Base-by-base conservation (phyloP, 352 stramenopile species). In the Elongisporangium undulatum region DNA sequence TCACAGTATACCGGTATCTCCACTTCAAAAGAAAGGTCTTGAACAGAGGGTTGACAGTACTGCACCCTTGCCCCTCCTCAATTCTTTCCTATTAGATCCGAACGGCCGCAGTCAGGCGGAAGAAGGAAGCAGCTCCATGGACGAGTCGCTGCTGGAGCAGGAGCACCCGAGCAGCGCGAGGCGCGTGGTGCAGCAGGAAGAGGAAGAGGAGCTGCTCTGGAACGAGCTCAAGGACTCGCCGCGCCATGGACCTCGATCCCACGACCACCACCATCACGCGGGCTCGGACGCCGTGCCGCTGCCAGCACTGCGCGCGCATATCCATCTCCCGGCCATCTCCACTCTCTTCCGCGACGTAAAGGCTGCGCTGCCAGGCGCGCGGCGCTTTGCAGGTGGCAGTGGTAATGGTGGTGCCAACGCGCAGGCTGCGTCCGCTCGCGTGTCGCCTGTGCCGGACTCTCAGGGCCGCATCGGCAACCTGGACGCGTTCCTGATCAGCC, bases 401-500 rank as follows among this genome's bases (percentile, higher is more conserved):
- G n/a, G 53, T 20, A 61, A 29, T 26, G 21, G 17, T 15, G 26
- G 17, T 15, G 26, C 53, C 0, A n/a, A 20, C 17, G n/a, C 34
- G 16, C 21, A 26, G 22, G 6, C 15, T 38, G 19, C 20, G 1
- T 49, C 7, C 20, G 55, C 49, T 4, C 65, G 63, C 5, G 59
- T 72, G 6, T 86, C 75, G 2, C 79, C 77, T 51, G 84, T 79
- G 0, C 86, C 86, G 9, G 82, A 95, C 52, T 62, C 75, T 15
- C 71, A 82, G 55, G 86, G 86, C 5, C 75, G 82, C 39, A 82
- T 97, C 29, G 64, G 72, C 34, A 95, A 92, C 67, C 73, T 98
- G 34, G 93, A 98, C 72, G 82, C 76, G 22, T 98, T 98, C 63
- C 85, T 98, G 53, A 94, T 89, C 61, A 88, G 75, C 48, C 72